Base-by-base conservation (phyloP, 257 asterid species). In the Forsythia suspensa region DNA sequence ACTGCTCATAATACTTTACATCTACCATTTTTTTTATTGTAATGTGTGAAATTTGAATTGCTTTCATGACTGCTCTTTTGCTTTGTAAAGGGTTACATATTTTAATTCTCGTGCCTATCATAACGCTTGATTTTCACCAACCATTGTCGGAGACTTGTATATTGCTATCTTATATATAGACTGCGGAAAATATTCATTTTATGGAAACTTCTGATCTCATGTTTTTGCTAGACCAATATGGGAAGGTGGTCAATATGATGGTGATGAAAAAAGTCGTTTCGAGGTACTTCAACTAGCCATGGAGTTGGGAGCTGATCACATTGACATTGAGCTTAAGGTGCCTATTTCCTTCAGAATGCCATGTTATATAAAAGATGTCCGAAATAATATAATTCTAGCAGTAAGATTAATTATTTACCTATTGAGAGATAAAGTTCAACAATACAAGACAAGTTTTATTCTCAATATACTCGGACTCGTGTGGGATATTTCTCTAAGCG, bases 241-340 rank as follows among this genome's bases (percentile, higher is more conserved):
- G 99, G 99, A 95, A 89, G 99, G 99, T 82, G 99, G 99, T 81
- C 85, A 83, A 76, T 95, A 95, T 79, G 90, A 81, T 80, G 99
- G 99, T 77, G 97, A 91, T 80, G 99, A 95, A 77, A 86, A 72
- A 63, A 81, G 82, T 79, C 95, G 98, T 72, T 80, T 87, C 57
- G 82, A 74, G 20, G 97, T 86, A 41, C 97, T 95, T 82, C 94
- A 48, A 59, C 84, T 91, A 67, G 97, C 97, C 80, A 93, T 95
- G 97, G 94, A 93, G 81, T 83, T 89, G 91, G 99, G 99, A 86
- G 99, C 99, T 82, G 97, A 91, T 84, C 93, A 95, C 87, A 87
- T 95, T 77, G 99, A 95, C 79, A 93, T 95, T 74, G 99, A 96
- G 87, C 97, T 96, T 77, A 85, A 91, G 97, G 99, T 96, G 80